Percentiles rank a stretch among this genome's conserved stretches.
Conservation (phyloP, 2,329 filamentous ascomycete species). For the Dryadomyces quercus-mongolicae region DNA sequence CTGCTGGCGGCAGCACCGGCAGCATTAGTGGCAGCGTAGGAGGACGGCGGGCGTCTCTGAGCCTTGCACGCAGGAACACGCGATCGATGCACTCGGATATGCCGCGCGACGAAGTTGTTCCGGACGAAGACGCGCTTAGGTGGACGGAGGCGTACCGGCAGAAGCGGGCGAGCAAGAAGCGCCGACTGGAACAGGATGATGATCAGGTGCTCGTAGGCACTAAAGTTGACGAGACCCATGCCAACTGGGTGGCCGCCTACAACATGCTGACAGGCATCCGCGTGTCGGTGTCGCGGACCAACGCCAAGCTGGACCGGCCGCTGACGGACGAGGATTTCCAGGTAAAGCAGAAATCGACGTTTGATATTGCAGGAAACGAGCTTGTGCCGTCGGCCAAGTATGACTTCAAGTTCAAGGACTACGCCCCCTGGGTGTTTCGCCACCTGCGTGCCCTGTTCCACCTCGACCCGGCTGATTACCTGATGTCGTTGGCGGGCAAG, state of each 20-base stretch:
- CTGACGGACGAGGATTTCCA: constrained; percentile 87
- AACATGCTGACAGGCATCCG: constrained; percentile 99
- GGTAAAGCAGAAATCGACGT: constrained; percentile 93
- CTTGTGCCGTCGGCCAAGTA: constrained; percentile 96
- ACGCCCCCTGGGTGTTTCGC: constrained; percentile 98
- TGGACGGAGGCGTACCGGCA: constrained; percentile 92
- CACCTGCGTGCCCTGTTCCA: constrained; percentile 78
- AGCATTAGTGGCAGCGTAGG: constrained; percentile 24
- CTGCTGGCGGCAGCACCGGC: constrained; percentile 38
- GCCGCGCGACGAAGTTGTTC: constrained; percentile 69
- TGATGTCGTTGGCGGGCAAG: constrained; percentile 96
- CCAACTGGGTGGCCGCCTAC: constrained; percentile 96
- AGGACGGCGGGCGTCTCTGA: constrained; percentile 69
- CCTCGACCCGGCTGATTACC: constrained; percentile 91
- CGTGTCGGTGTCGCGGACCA: constrained; percentile 89
- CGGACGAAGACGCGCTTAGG: constrained; percentile 79
- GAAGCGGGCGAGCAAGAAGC: constrained; percentile 79
- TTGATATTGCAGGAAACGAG: constrained; percentile 97
- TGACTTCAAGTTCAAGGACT: constrained; percentile 99
- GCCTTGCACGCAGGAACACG: constrained; percentile 66
- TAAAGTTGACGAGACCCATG: constrained; percentile 94
- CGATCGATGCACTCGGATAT: constrained; percentile 76
- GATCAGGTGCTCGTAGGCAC: constrained; percentile 91
- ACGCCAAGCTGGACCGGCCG: constrained; percentile 88
- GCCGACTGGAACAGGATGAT: constrained; percentile 73